Percentiles rank a stretch among this genome's conserved stretches.
phyloP scores from a whole-genome alignment of 257 asterid species.

The Ballota nigra region DNA sequence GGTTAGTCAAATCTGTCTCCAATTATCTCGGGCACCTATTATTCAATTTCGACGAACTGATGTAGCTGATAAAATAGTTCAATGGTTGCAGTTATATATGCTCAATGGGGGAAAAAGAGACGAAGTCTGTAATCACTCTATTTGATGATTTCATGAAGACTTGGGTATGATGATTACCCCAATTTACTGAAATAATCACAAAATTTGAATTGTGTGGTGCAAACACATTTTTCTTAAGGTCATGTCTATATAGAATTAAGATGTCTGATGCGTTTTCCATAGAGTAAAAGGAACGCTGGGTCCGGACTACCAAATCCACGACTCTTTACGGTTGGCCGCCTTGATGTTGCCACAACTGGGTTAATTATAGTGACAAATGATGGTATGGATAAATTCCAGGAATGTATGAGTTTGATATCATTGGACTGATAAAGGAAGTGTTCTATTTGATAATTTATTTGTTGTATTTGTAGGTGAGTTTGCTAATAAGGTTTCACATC shows the following conservation, averaged over 20 bases:
- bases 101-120: constrained; percentile 90
- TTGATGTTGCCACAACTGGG: constrained; percentile 96
- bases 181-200: neutral
- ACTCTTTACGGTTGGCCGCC: constrained; percentile 96
- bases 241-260: neutral
- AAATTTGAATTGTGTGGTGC: constrained; percentile 3
- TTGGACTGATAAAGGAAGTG: constrained; percentile 7
- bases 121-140: constrained; percentile 70
- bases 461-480: constrained; percentile 70
- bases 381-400: constrained; percentile 43
- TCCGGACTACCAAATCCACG: constrained; percentile 66
- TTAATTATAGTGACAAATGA: constrained; percentile 93
- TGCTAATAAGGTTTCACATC: constrained; percentile 88
- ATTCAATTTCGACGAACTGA: neutral
- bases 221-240: constrained; percentile 8
- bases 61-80: constrained; percentile 26
- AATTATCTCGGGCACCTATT: constrained; percentile 12
- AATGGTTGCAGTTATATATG: constrained; percentile 76
- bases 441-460: constrained; percentile 8
- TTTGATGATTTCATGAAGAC: constrained; percentile 73
- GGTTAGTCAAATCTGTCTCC: constrained; percentile 51
- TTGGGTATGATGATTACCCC: constrained; percentile 60
- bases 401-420: constrained; percentile 1
- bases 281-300: constrained; percentile 67
- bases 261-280: constrained; percentile 18